Evolutionary conservation across 345 rosid species (phyloP).

Genomic region (Rhodomyrtus tomentosa): DNA sequence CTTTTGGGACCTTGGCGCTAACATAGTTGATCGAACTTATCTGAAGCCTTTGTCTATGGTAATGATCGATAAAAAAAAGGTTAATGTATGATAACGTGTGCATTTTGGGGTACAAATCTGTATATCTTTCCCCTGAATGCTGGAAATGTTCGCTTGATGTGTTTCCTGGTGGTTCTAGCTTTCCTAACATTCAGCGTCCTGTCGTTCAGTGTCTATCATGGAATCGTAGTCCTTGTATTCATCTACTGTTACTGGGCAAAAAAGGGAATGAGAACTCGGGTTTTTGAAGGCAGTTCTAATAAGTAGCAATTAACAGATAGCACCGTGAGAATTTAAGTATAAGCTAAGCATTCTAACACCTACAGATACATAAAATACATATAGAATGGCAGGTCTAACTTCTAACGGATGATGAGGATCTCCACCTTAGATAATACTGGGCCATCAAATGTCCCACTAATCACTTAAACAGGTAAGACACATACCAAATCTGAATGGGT

Average conservation of each 20-base stretch:
- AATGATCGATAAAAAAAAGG: background rate
- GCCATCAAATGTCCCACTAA: background rate
- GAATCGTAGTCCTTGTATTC: background rate
- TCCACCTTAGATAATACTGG: background rate
- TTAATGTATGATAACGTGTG: fast-evolving
- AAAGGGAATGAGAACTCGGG: background rate
- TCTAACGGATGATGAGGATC: background rate
- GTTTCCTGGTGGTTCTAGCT: background rate
- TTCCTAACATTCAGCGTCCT: background rate
- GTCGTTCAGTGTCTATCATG: background rate
- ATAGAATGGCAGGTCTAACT: background rate
- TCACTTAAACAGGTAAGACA: background rate
- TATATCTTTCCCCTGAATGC: background rate
- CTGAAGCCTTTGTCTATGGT: background rate
- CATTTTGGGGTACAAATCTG: background rate
- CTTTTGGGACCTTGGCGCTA: background rate
- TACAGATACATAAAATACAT: background rate
- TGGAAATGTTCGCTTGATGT: background rate
- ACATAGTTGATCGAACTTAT: background rate
- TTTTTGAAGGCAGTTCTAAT: background rate
- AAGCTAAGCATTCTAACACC: background rate
- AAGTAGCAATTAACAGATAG: background rate
- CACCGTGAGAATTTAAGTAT: background rate
- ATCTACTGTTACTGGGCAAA: background rate
- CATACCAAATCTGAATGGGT: background rate